phyloP scores from a whole-genome alignment of 495 filamentous ascomycete species.

The Xylaria flabelliformis region DNA sequence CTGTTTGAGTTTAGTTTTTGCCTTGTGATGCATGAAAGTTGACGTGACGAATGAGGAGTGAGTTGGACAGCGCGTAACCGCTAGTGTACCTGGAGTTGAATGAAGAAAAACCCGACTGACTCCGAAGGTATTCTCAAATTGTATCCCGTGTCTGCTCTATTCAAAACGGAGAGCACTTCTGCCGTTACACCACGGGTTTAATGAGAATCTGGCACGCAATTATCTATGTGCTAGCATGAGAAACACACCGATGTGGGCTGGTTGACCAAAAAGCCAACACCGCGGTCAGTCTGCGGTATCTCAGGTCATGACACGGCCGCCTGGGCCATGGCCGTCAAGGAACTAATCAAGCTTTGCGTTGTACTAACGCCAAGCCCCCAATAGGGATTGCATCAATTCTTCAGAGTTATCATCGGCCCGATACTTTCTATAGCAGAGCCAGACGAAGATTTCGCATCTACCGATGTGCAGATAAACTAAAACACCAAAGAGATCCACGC shows the following conservation, averaged over 20 bases:
- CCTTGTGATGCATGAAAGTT: constrained; percentile 18
- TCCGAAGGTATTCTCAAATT: neutral
- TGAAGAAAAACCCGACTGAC: neutral
- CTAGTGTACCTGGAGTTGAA: neutral
- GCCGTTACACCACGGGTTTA: neutral
- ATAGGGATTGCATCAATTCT: constrained; percentile 7
- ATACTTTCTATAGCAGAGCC: constrained; percentile 15
- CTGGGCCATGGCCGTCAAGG: neutral
- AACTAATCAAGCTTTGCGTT: constrained; percentile 19
- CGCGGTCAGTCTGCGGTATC: neutral
- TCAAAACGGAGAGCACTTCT: constrained; percentile 5
- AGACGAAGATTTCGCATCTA: constrained; percentile 16
- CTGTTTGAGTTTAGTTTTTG: constrained; percentile 2
- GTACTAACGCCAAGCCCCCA: constrained; percentile 10
- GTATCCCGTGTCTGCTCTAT: constrained; percentile 10
- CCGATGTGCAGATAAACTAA: constrained; percentile 18
- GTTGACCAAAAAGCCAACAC: neutral
- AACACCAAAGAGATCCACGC: neutral
- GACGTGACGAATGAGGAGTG: constrained; percentile 17
- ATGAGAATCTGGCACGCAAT: neutral
- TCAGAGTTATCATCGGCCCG: constrained; percentile 16
- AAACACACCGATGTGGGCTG: neutral
- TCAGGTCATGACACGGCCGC: constrained; percentile 14
- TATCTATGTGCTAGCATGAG: neutral
- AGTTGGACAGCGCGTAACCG: constrained; percentile 15